phyloP scores from a whole-genome alignment of 768 basidiomycete genomes.

The Pisolithus albus region DNA sequence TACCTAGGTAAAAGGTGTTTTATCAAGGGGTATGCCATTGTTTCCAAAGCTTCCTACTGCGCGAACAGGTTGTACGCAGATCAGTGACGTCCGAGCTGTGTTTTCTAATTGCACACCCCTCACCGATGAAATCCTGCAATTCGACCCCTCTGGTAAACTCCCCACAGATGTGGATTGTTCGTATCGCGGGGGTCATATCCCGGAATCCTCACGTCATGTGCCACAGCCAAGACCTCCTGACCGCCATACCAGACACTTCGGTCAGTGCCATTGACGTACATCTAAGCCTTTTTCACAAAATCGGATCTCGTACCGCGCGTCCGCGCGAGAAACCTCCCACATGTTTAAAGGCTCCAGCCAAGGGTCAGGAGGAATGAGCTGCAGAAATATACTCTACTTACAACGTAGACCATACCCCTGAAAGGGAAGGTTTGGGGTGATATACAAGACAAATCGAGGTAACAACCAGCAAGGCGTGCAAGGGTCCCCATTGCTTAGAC shows the following conservation, averaged over 20 bases:
- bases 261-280: slow-evolving; percentile 49
- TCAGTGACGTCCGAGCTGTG: not conserved
- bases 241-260: slow-evolving; percentile 79
- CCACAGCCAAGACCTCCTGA: slow-evolving; percentile 88
- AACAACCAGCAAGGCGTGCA: slow-evolving; percentile 94
- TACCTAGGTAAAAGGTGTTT: slow-evolving; percentile 77
- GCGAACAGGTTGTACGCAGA: slow-evolving; percentile 37
- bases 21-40: slow-evolving; percentile 88
- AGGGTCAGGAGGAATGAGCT: slow-evolving; percentile 86
- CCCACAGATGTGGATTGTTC: slow-evolving; percentile 85
- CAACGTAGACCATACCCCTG: slow-evolving; percentile 96
- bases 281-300: slow-evolving; percentile 83
- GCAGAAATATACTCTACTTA: slow-evolving; percentile 95
- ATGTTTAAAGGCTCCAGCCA: slow-evolving; percentile 87
- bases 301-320: slow-evolving; percentile 77
- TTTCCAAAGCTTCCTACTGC: slow-evolving; percentile 66
- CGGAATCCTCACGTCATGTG: slow-evolving; percentile 93
- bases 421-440: slow-evolving; percentile 78
- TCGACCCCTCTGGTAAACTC: slow-evolving; percentile 86
- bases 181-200: slow-evolving; percentile 74
- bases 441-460: slow-evolving; percentile 79
- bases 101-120: slow-evolving; percentile 1
- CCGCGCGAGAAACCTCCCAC: slow-evolving; percentile 81
- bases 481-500: slow-evolving; percentile 90
- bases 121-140: slow-evolving; percentile 91